Evolutionary conservation across 2,329 filamentous ascomycete genomes (phyloP).

Genomic region (Colletotrichum viniferum): DNA sequence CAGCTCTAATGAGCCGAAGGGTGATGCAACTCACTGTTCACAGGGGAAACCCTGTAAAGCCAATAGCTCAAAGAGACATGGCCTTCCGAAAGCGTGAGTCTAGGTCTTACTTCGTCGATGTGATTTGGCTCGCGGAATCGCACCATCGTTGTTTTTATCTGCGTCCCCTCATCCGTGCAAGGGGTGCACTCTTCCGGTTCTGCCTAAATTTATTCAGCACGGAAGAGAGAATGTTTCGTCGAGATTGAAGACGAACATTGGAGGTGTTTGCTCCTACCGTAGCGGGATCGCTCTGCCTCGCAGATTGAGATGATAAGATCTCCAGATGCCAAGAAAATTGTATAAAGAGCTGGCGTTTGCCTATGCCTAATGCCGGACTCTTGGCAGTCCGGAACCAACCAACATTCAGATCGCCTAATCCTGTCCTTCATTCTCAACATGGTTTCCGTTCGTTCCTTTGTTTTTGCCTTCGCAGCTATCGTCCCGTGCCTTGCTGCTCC

Average conservation of each 20-base stretch:
- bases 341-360: neutral
- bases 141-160: neutral
- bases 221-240: neutral
- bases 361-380: neutral
- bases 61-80: neutral
- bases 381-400: neutral
- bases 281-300: too few species aligned
- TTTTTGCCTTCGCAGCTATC: conserved; percentile 28
- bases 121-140: neutral
- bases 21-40: too few species aligned
- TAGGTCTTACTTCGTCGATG: neutral
- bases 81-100: neutral
- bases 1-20: too few species aligned
- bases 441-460: neutral
- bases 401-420: neutral
- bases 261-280: too few species aligned
- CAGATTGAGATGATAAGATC: neutral
- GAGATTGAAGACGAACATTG: neutral
- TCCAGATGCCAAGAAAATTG: neutral
- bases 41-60: neutral
- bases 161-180: neutral
- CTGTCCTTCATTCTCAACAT: neutral
- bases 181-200: neutral
- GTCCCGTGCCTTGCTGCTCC: neutral
- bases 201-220: neutral